Evolutionary conservation across 1,284 basidiomycete species (phyloP).

Genomic region (Melampsora americana): DNA sequence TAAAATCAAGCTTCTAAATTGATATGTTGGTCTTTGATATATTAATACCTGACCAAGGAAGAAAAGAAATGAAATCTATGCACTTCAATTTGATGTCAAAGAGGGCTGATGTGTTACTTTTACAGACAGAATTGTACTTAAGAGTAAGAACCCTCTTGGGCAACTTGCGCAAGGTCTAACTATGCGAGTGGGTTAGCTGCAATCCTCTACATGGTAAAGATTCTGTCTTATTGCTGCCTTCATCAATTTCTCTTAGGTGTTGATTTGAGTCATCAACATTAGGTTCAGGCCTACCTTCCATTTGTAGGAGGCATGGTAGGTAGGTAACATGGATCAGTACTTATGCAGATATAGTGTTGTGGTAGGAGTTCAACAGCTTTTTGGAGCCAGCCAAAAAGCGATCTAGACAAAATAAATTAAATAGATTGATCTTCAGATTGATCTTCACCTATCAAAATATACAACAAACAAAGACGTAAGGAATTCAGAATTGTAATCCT

Average conservation of each 20-base stretch:
- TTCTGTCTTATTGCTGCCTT: background rate
- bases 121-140: background rate
- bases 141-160: too few relatives aligned
- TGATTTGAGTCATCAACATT: conserved; percentile 34
- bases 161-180: background rate
- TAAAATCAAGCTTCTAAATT: background rate
- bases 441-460: too few relatives aligned
- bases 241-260: background rate
- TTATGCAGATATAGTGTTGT: conserved; percentile 16
- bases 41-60: too few relatives aligned
- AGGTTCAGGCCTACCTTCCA: background rate
- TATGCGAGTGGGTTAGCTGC: conserved; percentile 29
- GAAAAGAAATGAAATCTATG: background rate
- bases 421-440: too few relatives aligned
- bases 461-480: too few relatives aligned
- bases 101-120: background rate
- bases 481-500: too few relatives aligned
- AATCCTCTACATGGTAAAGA: background rate
- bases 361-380: conserved; percentile 23
- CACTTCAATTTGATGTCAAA: background rate
- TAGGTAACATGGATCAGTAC: conserved; percentile 15
- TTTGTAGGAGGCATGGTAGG: conserved; percentile 32
- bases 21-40: too few relatives aligned
- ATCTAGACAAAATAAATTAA: too few relatives aligned
- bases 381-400: conserved; percentile 17